phyloP scores from a whole-genome alignment of 2,329 filamentous ascomycete genomes.

The Lachnellula hyalina region DNA sequence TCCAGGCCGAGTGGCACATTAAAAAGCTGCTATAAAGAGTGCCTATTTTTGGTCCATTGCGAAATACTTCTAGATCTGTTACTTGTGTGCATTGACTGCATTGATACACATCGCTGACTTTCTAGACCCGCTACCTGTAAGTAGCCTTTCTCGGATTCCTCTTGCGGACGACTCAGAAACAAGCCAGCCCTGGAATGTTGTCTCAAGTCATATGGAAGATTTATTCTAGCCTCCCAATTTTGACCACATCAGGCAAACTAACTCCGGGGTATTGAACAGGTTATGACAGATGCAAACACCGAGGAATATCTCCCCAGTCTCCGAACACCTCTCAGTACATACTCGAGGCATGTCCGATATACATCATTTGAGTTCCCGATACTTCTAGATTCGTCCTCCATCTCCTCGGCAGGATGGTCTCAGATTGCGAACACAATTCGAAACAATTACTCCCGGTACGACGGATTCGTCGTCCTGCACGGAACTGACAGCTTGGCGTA shows the following conservation, averaged over 20 bases:
- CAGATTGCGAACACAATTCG: slow-evolving; percentile 55
- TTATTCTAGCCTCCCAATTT: too few relatives aligned
- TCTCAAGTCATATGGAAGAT: too few relatives aligned
- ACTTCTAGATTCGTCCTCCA: slow-evolving; percentile 65
- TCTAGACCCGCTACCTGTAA: slow-evolving; percentile 29
- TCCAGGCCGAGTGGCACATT: too few relatives aligned
- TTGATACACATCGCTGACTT: slow-evolving; percentile 3
- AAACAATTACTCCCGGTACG: slow-evolving; percentile 63
- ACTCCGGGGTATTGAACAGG: too few relatives aligned
- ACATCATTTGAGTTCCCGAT: slow-evolving; percentile 64
- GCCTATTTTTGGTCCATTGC: too few relatives aligned
- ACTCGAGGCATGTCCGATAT: slow-evolving; percentile 61
- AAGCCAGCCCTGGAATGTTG: too few relatives aligned
- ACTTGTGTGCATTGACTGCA: not conserved
- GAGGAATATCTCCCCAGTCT: slow-evolving; percentile 26
- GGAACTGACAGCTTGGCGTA: slow-evolving; percentile 67
- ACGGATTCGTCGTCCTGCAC: slow-evolving; percentile 68
- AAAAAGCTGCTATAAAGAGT: too few relatives aligned
- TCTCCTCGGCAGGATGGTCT: slow-evolving; percentile 66
- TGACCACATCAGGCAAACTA: too few relatives aligned
- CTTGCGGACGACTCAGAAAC: too few relatives aligned
- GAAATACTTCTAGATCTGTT: too few relatives aligned
- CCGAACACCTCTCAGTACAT: slow-evolving; percentile 58
- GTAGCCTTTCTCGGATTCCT: too few relatives aligned
- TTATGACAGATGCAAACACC: slow-evolving; percentile 20